Evolutionary conservation across 1,139 yeast genomes (phyloP), one percentile per base, ranked within the genome.

Genomic region (Candida sp.): DNA sequence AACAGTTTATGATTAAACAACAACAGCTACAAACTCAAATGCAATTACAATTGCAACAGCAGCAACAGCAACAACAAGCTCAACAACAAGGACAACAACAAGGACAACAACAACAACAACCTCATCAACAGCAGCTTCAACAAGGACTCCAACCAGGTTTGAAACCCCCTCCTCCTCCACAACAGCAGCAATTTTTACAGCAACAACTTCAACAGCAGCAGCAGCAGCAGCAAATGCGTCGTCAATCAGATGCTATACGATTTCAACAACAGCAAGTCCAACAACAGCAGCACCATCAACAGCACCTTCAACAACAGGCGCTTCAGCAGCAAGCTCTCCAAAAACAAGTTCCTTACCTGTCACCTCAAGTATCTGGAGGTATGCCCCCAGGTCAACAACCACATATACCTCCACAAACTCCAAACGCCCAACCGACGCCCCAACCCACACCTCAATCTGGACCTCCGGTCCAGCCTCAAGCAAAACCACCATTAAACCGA

Each of bases 1-100:
- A 57, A 32, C 66, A 60, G 43, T 56, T 55, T 39, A 40, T 59
- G 43, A 46, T 57, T 49, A 56, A 57, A 45, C 62, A 60, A 38
- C 61, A 56, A 45, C 57, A 45, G 27, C 53, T 51, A 15, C 55
- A 48, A 33, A 47, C 49, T 15, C 54, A 47, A 35, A 43, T 45
- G 9, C 54, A 47, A 35, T 44, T 34, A 21, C 45, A 32, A 22
- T 44, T 38, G 32, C 43, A 23, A 11, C 40, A 37, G 11, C 48
- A 43, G 32, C 42, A 3, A 29, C 45, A 25, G 35, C 41, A 39
- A 25, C 50, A 45, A 29, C 42, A 23, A 22, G 33, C 6, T 32
- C 46, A 35, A 39, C 45, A 27, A 15, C 44, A 30, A 41, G 22
- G 12, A 12, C 41, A 7, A 11, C 32, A 5, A 21, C 35, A 39